Percentiles rank a stretch among this genome's conserved stretches.
phyloP scores from a whole-genome alignment of 192 early-diverging fungal genomes.

The Borealophlyctis nickersoniae region DNA sequence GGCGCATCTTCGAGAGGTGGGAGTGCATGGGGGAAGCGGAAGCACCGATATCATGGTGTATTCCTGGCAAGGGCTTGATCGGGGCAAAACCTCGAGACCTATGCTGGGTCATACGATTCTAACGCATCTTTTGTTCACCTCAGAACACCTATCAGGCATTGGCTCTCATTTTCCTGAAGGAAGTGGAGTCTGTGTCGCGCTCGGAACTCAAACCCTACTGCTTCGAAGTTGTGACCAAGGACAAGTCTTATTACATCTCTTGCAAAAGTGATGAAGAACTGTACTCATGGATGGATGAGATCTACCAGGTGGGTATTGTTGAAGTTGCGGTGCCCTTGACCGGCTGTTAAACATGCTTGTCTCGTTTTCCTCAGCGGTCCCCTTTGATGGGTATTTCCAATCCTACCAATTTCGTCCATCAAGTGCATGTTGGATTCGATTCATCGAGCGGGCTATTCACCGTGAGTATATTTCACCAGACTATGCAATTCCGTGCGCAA shows the following conservation, averaged over 20 bases:
- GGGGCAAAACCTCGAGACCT: background rate
- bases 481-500: background rate
- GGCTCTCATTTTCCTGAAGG: slow-evolving; percentile 87
- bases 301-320: slow-evolving; percentile 83
- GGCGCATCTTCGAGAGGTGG: background rate
- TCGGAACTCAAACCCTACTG: slow-evolving; percentile 90
- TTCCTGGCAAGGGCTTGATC: background rate
- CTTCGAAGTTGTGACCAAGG: slow-evolving; percentile 91
- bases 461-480: slow-evolving; percentile 33
- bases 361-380: slow-evolving; percentile 51
- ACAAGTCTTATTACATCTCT: slow-evolving; percentile 87
- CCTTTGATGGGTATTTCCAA: slow-evolving; percentile 76
- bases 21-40: background rate
- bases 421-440: slow-evolving; percentile 70
- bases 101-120: background rate
- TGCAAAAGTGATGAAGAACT: slow-evolving; percentile 95
- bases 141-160: slow-evolving; percentile 85
- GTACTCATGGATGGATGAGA: slow-evolving; percentile 98
- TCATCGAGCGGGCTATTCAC: slow-evolving; percentile 47
- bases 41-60: background rate
- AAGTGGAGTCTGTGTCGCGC: slow-evolving; percentile 82
- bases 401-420: slow-evolving; percentile 84
- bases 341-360: background rate
- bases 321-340: background rate
- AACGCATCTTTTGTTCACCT: background rate